phyloP scores from a whole-genome alignment of 257 asterid species.

The Fraxinus quadrangulata region DNA sequence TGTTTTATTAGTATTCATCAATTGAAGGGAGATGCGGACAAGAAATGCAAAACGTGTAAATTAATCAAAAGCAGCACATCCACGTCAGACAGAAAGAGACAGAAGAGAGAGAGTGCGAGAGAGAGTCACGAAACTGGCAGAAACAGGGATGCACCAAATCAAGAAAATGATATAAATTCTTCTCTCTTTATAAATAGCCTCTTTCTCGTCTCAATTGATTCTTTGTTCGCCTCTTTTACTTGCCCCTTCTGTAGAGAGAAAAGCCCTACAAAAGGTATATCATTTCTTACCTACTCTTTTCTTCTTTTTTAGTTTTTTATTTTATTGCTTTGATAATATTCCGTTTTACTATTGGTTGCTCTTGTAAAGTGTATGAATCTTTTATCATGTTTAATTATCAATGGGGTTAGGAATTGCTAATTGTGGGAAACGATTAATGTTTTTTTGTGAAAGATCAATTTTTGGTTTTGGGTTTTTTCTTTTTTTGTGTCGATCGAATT shows the following conservation, averaged over 20 bases:
- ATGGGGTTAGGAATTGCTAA: not conserved
- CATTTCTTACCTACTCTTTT: no score
- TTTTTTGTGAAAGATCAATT: not conserved
- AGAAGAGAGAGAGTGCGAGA: not conserved
- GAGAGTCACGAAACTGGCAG: not conserved
- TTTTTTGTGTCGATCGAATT: slow-evolving; percentile 1
- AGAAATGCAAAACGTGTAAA: no score
- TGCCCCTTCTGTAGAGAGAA: not conserved
- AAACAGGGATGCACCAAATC: slow-evolving; percentile 6
- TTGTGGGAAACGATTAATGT: not conserved
- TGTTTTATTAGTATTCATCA: no score
- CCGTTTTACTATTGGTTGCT: slow-evolving; percentile 20
- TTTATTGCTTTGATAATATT: slow-evolving; percentile 31
- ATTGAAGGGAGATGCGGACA: no score
- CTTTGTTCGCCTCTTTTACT: not conserved
- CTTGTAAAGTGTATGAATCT: not conserved
- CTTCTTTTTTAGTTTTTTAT: not conserved
- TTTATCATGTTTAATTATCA: not conserved
- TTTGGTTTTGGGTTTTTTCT: not conserved
- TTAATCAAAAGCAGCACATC: not conserved
- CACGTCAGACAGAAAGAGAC: slow-evolving; percentile 15
- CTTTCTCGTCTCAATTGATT: not conserved
- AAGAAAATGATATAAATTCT: not conserved
- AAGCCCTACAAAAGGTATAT: not conserved
- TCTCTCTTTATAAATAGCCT: slow-evolving; percentile 1